Base-by-base conservation (phyloP, 2,329 filamentous ascomycete genomes). In the Paecilomyces niveus region DNA sequence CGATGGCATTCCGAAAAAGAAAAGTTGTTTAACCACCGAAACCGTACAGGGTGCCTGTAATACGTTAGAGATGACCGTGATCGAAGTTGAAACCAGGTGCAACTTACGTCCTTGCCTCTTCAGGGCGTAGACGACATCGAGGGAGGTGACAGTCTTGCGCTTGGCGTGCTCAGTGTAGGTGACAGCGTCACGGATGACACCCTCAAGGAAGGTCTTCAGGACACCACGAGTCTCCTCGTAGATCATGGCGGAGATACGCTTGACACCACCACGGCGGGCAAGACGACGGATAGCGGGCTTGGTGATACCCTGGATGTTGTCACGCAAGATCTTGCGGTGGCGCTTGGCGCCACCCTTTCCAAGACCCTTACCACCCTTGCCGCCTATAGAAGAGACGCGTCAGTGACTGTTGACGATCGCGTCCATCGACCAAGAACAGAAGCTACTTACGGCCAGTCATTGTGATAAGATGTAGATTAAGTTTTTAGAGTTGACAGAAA, bases 301-400 rank as follows among this genome's bases (percentile, higher is more conserved):
- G 76, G 92, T 97, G 77, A 97, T 97, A 82, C 92, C 92, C 84
- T 97, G 92, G 77, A 97, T 97, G 89, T 97, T 97, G 89, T 97
- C 93, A 81, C 93, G 92, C 80, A 97, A 85, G 85, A 97, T 97
- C 90, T 97, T 97, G 74, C 93, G 89, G 83, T 97, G 93, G 81
- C 93, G 93, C 89, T 97, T 97, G 81, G 93, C 93, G 80, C 93
- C 93, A 66, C 92, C 92, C 87, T 96, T 96, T 79, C 92, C 92
- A 80, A 97, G 92, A 77, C 92, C 92, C 85, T 96, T 96, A 78
- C 92, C 92, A 78, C 92, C 92, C 83, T 96, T 96, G 77, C 91
- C 91, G 77, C 91, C 90, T 95, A 70, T 70, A 64, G 69, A 76
- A 82, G 82, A 59, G 61, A 70, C 70, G 68, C 67, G 80, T 86